Percentiles rank a stretch among this genome's conserved stretches.
Conservation (phyloP, 1,284 basidiomycete genomes). For the Agaricales sp. region DNA sequence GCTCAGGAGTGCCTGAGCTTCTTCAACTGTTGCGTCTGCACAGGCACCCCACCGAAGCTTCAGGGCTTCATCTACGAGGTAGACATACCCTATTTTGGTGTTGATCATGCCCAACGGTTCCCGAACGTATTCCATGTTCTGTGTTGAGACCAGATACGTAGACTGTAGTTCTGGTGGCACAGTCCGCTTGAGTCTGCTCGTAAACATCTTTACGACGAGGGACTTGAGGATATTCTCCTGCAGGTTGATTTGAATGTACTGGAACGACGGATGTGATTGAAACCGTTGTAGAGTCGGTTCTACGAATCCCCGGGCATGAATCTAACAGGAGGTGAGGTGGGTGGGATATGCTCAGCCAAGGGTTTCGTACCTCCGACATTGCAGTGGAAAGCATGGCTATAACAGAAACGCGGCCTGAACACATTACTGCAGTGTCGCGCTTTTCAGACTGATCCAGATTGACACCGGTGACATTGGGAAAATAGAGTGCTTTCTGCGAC, state of each 20-base stretch:
- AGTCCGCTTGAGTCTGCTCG: conserved; percentile 57
- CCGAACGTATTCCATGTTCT: conserved; percentile 75
- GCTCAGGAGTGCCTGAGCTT: conserved; percentile 58
- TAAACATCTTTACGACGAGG: conserved; percentile 65
- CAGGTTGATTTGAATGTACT: conserved; percentile 80
- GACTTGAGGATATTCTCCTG: conserved; percentile 73
- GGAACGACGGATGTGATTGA: conserved; percentile 57
- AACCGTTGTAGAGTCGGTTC: conserved; percentile 54
- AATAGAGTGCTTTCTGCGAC: conserved; percentile 75
- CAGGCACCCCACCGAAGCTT: conserved; percentile 92
- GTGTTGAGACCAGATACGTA: conserved; percentile 74
- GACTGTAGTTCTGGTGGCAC: conserved; percentile 60
- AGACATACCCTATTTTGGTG: conserved; percentile 89
- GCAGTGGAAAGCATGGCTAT: conserved; percentile 75
- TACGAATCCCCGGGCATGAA: conserved; percentile 75
- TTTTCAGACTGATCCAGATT: conserved; percentile 43
- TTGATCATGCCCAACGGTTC: conserved; percentile 83
- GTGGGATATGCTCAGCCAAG: not conserved
- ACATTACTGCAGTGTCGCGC: conserved; percentile 73
- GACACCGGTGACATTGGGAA: conserved; percentile 82
- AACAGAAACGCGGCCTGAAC: conserved; percentile 68
- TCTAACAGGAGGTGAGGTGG: conserved; percentile 29
- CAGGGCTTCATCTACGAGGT: conserved; percentile 77
- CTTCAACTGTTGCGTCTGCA: conserved; percentile 71
- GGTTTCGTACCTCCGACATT: conserved; percentile 67